phyloP scores from a whole-genome alignment of 169 alveolate genomes.

The Plasmodium fragile region DNA sequence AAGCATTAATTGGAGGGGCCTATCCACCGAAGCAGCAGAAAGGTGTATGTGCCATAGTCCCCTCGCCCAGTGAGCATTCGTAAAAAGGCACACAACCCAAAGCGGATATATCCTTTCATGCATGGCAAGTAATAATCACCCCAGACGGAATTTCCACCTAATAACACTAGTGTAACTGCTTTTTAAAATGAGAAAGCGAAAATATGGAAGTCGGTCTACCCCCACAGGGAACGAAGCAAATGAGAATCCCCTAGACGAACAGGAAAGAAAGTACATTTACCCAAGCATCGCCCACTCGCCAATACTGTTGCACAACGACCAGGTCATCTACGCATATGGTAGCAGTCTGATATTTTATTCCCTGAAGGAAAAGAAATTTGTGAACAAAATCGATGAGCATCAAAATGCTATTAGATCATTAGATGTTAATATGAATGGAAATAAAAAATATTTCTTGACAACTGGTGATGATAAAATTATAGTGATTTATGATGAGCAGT shows the following conservation, averaged over 20 bases:
- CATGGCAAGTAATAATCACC: not conserved
- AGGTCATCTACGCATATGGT: constrained; percentile 57
- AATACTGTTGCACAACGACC: constrained; percentile 27
- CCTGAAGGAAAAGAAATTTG: constrained; percentile 42
- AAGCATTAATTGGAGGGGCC: not conserved
- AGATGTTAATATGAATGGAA: constrained; percentile 12
- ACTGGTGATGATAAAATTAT: constrained; percentile 65
- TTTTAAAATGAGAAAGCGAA: constrained; percentile 7
- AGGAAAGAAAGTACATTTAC: constrained; percentile 45
- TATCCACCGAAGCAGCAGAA: not conserved
- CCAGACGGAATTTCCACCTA: not conserved
- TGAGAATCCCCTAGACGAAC: constrained; percentile 2
- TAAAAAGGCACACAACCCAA: not conserved
- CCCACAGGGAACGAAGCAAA: not conserved
- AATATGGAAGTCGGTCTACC: not conserved
- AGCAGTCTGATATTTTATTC: constrained; percentile 32
- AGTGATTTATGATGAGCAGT: constrained; percentile 46
- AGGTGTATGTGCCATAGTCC: not conserved
- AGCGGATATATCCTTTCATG: not conserved
- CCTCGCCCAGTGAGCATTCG: not conserved
- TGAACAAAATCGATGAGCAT: constrained; percentile 48
- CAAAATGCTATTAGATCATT: constrained; percentile 47
- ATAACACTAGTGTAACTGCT: not conserved
- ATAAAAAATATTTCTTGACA: constrained; percentile 40
- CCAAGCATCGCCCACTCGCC: constrained; percentile 66